Percentiles rank a stretch among this genome's conserved stretches.
Conservation (phyloP, 2,329 filamentous ascomycete genomes). For the Colletotrichum horii region DNA sequence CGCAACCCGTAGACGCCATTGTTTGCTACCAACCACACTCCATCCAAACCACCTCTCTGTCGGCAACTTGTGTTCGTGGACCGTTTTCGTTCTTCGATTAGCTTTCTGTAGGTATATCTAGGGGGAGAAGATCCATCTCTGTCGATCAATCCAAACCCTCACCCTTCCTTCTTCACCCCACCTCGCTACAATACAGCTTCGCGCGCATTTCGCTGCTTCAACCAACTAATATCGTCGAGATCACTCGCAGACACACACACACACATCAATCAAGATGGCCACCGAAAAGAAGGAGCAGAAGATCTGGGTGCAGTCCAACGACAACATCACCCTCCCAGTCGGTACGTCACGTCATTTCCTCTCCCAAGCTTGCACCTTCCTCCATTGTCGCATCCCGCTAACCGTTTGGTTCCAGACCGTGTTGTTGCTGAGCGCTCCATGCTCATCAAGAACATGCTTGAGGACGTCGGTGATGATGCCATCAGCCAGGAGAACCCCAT, state of each 20-base stretch:
- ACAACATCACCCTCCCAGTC: conserved; percentile 50
- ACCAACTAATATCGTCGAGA: neutral
- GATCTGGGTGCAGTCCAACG: conserved; percentile 58
- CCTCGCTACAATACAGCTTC: neutral
- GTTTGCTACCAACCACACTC: neutral
- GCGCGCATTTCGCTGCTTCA: neutral
- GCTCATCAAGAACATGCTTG: conserved; percentile 97
- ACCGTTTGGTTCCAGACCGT: conserved; percentile 62
- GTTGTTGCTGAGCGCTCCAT: conserved; percentile 88
- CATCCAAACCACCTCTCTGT: neutral
- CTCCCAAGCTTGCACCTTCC: neutral
- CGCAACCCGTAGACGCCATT: neutral
- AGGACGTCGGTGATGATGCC: conserved; percentile 78
- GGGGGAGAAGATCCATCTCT: too few relatives aligned
- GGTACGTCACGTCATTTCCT: conserved; percentile 26
- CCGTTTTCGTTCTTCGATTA: neutral
- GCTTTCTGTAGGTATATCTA: neutral
- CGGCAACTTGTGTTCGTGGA: too few relatives aligned
- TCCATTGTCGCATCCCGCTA: neutral
- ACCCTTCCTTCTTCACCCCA: neutral
- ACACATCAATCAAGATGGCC: conserved; percentile 36
- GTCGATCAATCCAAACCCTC: neutral
- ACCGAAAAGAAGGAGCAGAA: conserved; percentile 39
- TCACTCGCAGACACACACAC: neutral
- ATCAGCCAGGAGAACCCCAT: conserved; percentile 69